A percentile compares a stretch with the other conserved stretches of the same genome.
Evolutionary conservation across 371 early-diverging fungal species (phyloP).

Genomic region (Basidiobolus meristosporus): DNA sequence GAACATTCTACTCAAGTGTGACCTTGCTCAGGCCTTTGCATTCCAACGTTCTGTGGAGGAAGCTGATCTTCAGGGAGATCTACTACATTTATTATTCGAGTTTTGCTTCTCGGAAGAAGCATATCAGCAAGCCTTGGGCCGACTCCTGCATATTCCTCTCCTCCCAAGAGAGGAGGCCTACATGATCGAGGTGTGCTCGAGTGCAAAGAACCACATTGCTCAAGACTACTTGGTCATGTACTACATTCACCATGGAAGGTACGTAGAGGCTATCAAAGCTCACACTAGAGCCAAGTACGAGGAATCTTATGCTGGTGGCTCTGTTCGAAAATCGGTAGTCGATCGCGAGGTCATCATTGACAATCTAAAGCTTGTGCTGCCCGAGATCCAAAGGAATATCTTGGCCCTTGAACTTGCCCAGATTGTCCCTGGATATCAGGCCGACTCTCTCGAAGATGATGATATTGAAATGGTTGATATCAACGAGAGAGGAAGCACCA

Average conservation of each 20-base stretch:
- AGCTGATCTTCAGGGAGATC: conserved; percentile 4
- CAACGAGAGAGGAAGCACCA: no score
- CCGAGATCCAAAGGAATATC: neutral
- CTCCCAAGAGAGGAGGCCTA: neutral
- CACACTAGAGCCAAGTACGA: neutral
- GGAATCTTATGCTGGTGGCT: neutral
- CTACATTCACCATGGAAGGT: neutral
- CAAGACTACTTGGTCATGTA: neutral
- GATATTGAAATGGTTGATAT: no score
- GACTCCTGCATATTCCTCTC: neutral
- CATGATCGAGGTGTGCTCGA: neutral
- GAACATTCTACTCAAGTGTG: no score
- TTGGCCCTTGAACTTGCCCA: no score
- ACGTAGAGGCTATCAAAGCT: neutral
- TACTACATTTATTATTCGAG: neutral
- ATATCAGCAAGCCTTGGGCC: neutral
- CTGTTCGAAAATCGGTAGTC: neutral
- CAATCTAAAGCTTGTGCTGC: neutral
- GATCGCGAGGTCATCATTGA: neutral
- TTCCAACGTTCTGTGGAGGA: neutral
- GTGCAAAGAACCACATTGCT: neutral
- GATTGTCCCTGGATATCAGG: no score
- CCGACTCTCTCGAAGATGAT: no score
- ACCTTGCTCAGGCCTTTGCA: no score
- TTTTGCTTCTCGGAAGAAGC: neutral